Percentiles rank a stretch among this genome's conserved stretches.
phyloP scores from a whole-genome alignment of 1,284 basidiomycete species.

The Melampsora abietis-canadensis region DNA sequence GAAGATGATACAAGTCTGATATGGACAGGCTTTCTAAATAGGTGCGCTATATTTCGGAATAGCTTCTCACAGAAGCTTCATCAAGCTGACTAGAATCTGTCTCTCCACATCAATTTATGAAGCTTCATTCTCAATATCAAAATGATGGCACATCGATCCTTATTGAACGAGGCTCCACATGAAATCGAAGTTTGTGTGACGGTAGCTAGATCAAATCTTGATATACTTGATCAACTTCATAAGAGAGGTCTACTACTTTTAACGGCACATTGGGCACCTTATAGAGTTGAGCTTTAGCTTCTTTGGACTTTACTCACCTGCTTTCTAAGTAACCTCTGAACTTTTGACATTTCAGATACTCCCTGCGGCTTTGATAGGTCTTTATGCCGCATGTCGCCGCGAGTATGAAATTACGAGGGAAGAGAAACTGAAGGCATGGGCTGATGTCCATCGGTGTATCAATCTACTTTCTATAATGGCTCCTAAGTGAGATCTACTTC shows the following conservation, averaged over 20 bases:
- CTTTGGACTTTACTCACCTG: background rate
- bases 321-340: background rate
- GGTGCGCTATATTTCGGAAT: background rate
- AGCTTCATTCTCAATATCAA: slow-evolving; percentile 1
- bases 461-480: slow-evolving; percentile 8
- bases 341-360: slow-evolving; percentile 6
- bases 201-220: slow-evolving; percentile 4
- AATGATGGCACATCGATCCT: background rate
- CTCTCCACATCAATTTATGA: background rate
- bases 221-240: slow-evolving; percentile 24
- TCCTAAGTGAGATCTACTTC: slow-evolving; percentile 2
- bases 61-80: background rate
- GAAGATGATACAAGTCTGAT: background rate
- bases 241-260: background rate
- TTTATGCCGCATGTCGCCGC: slow-evolving; percentile 9
- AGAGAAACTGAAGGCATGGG: slow-evolving; percentile 23
- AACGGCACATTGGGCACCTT: slow-evolving; percentile 13
- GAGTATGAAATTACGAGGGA: background rate
- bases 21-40: background rate
- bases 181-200: slow-evolving; percentile 7
- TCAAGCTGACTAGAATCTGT: background rate
- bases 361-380: slow-evolving; percentile 5
- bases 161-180: slow-evolving; percentile 5
- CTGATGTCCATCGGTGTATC: slow-evolving; percentile 23
- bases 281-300: background rate